Evolutionary conservation across 495 filamentous ascomycete species (phyloP), one percentile per base, ranked within the genome.

Genomic region (Penicillium tannophilum): DNA sequence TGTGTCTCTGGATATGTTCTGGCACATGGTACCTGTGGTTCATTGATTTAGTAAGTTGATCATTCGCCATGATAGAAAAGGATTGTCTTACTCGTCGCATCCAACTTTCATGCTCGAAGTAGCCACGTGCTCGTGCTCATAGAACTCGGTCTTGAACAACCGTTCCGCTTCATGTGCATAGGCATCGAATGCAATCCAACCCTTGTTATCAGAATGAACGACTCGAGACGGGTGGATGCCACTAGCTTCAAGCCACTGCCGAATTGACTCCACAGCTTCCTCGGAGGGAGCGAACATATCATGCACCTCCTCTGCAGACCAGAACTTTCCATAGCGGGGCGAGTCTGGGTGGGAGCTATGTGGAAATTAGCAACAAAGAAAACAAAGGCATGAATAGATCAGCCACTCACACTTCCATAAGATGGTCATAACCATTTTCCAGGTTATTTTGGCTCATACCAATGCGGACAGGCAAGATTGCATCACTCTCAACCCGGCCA

Each of bases 281-380:
- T 70, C 70, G 5, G 67, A 78, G 6, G 86, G 84, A 35, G 77
- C 74, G 52, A 88, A 72, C 69, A 86, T 74, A 14, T 72, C 71
- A 62, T 81, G 80, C 62, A 87, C 77, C 62, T 84, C 76, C 16
- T 85, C 76, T 58, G 62, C 76, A 72, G 73, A 88, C 71, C 62
- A 81, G 62, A 90, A 85, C 60, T 84, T 69, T 4, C 89, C 89
- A 64, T 91, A 90, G 7, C 75, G 74, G 19, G 79, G 62, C 59
- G 86, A 80, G 31, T 73, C 74, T 2, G 88, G 89, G 4, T 82
- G 82, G 9, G 86, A 86, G 59, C 90, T 82, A n/a, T 81, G 73
- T 45, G 79, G 67, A 2, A 12, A 44, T 63, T 64, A 49, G 33
- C 72, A 53, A 4, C 4, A 36, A 54, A 3, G 6, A 3, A 44